Evolutionary conservation across 1,284 basidiomycete genomes (phyloP).

Genomic region (Pseudozyma thailandica): DNA sequence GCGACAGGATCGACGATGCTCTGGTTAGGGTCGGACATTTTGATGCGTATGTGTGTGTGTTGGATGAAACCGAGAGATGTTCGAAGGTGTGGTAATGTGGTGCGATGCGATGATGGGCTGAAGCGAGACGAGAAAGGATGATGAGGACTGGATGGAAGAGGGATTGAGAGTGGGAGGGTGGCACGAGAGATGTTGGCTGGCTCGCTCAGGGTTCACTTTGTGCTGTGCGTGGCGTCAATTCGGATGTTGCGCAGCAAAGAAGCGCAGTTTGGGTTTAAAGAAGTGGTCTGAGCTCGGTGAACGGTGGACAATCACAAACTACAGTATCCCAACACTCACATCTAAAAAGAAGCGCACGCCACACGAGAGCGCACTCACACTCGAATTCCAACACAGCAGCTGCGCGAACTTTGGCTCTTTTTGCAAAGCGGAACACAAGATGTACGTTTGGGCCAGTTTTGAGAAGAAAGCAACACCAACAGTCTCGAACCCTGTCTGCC

Average conservation of each 20-base stretch:
- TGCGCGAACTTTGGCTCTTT: too few species aligned
- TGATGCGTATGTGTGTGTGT: constrained; percentile 1
- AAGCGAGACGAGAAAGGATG: too few species aligned
- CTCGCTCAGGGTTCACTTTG: constrained; percentile 18
- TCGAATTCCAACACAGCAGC: neutral
- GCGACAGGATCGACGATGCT: constrained; percentile 45
- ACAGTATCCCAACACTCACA: neutral
- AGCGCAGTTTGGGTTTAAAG: too few species aligned
- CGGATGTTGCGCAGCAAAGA: neutral
- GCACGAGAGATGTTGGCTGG: constrained; percentile 9
- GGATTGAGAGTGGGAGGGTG: constrained; percentile 7
- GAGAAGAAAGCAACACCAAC: constrained; percentile 25
- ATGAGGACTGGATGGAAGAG: too few species aligned
- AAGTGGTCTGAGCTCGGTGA: too few species aligned
- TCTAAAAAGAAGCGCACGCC: constrained; percentile 2
- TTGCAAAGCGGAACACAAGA: too few species aligned
- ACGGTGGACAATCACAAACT: neutral
- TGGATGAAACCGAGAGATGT: neutral
- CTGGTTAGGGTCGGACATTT: constrained; percentile 51
- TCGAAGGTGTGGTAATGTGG: neutral
- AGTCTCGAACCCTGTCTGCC: neutral
- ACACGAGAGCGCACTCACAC: constrained; percentile 16
- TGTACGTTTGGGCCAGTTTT: constrained; percentile 25
- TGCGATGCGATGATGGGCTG: too few species aligned
- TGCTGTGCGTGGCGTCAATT: constrained; percentile 4